Evolutionary conservation across 2,329 filamentous ascomycete genomes (phyloP).

Genomic region (Colletotrichum nymphaeae): DNA sequence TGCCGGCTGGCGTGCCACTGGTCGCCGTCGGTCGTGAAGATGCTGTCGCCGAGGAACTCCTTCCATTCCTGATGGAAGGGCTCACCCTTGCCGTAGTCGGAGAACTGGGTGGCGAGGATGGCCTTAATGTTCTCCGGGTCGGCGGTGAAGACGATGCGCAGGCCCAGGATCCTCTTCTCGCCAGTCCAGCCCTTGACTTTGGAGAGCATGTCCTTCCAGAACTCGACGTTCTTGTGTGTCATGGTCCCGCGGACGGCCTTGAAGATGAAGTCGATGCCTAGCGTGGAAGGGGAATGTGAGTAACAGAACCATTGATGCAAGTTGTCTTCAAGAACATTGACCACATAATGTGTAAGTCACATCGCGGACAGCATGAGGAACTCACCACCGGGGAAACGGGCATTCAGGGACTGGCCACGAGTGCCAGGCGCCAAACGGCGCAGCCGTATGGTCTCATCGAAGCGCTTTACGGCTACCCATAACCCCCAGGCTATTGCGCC

Average conservation of each 20-base stretch:
- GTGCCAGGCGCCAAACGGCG: constrained; percentile 53
- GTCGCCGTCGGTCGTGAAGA: constrained; percentile 83
- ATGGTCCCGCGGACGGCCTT: constrained; percentile 64
- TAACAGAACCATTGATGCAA: not conserved
- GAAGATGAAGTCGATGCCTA: constrained; percentile 73
- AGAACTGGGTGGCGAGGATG: constrained; percentile 86
- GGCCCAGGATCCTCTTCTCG: constrained; percentile 66
- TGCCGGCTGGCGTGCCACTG: constrained; percentile 85
- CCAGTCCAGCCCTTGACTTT: constrained; percentile 63
- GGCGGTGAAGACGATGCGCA: constrained; percentile 78
- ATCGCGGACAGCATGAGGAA: not conserved
- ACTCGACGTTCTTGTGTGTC: constrained; percentile 67
- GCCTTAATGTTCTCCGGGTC: constrained; percentile 94
- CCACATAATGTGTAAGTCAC: not conserved
- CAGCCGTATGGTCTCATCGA: constrained; percentile 58
- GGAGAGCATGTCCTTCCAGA: constrained; percentile 68
- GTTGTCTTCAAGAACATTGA: not conserved
- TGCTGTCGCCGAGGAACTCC: constrained; percentile 80
- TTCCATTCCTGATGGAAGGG: constrained; percentile 81
- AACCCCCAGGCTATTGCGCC: constrained; percentile 50
- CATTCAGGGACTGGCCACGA: constrained; percentile 50
- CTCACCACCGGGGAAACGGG: constrained; percentile 60
- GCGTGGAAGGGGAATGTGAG: not conserved
- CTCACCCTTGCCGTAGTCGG: constrained; percentile 84
- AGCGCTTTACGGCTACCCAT: constrained; percentile 48